phyloP scores from a whole-genome alignment of 2,329 filamentous ascomycete genomes.

The Aschersonia sp. region DNA sequence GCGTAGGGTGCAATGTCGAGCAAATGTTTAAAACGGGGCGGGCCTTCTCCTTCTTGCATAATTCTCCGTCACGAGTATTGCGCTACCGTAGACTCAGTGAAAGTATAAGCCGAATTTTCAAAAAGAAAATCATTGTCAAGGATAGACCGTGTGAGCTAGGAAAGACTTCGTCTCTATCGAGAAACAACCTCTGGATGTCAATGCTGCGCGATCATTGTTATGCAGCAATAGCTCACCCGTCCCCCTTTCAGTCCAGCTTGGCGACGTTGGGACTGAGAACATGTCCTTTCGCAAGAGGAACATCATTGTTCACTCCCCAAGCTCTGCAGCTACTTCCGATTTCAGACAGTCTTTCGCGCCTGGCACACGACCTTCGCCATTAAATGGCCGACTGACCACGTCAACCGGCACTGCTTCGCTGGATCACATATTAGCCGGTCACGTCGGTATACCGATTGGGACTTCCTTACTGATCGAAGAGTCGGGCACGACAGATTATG shows the following conservation, averaged over 20 bases:
- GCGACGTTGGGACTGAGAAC: background rate
- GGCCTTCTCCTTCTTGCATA: no score
- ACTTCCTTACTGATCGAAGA: constrained; percentile 73
- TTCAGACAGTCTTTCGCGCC: constrained; percentile 23
- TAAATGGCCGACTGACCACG: constrained; percentile 76
- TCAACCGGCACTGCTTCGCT: constrained; percentile 83
- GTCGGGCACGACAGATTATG: constrained; percentile 86
- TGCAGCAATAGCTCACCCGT: background rate
- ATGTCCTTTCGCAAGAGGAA: constrained; percentile 48
- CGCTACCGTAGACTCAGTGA: no score
- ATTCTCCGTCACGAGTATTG: no score
- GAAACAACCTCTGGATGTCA: no score
- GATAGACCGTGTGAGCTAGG: no score
- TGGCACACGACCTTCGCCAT: constrained; percentile 65
- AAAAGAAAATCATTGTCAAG: no score
- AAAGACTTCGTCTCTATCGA: no score
- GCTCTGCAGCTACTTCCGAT: constrained; percentile 8
- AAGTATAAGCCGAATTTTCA: no score
- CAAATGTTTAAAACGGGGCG: no score
- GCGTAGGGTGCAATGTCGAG: no score
- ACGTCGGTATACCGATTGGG: constrained; percentile 71
- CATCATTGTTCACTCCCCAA: constrained; percentile 28
- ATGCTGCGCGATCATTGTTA: no score
- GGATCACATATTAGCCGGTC: constrained; percentile 72
- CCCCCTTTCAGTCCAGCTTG: background rate